Conservation (phyloP, 345 rosid species). For the Balakata baccata region DNA sequence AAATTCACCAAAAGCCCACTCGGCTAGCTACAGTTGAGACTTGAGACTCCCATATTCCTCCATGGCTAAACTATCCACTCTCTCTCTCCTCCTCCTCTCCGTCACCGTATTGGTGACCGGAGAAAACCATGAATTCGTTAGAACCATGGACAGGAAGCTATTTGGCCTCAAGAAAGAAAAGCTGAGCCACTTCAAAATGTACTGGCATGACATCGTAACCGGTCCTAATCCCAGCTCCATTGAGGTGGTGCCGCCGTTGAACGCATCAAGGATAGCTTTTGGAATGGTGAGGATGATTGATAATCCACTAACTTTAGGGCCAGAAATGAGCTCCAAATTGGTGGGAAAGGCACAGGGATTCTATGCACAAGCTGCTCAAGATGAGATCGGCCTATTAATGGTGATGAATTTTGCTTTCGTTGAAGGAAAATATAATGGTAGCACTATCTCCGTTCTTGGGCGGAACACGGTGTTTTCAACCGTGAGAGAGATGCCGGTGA, state of each 20-base stretch:
- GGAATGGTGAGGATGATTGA: slow-evolving; percentile 29
- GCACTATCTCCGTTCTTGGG: slow-evolving; percentile 39
- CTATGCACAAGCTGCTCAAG: slow-evolving; percentile 5
- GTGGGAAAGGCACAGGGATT: slow-evolving; percentile 15
- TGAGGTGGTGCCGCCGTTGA: slow-evolving; percentile 25
- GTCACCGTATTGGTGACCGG: slow-evolving; percentile 17
- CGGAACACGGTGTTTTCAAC: slow-evolving; percentile 34
- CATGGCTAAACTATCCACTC: no score
- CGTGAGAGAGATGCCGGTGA: slow-evolving; percentile 56
- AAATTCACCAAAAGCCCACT: no score
- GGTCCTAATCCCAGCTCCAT: slow-evolving; percentile 41
- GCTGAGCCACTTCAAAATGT: slow-evolving; percentile 39
- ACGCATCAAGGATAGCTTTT: slow-evolving; percentile 32
- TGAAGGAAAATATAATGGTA: slow-evolving; percentile 18
- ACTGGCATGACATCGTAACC: slow-evolving; percentile 49
- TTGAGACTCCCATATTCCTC: no score
- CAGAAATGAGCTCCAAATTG: slow-evolving; percentile 1
- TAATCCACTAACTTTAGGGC: slow-evolving; percentile 4
- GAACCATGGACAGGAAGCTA: slow-evolving; percentile 26
- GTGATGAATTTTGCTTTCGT: slow-evolving; percentile 17
- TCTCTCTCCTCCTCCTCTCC: slow-evolving; percentile 14
- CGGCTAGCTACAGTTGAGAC: no score
- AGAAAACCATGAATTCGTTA: slow-evolving; percentile 28
- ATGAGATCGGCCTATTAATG: not conserved
- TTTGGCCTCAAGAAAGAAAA: slow-evolving; percentile 33